phyloP scores from a whole-genome alignment of 805 yeast genomes.

The Alloascoidea hylecoeti region DNA sequence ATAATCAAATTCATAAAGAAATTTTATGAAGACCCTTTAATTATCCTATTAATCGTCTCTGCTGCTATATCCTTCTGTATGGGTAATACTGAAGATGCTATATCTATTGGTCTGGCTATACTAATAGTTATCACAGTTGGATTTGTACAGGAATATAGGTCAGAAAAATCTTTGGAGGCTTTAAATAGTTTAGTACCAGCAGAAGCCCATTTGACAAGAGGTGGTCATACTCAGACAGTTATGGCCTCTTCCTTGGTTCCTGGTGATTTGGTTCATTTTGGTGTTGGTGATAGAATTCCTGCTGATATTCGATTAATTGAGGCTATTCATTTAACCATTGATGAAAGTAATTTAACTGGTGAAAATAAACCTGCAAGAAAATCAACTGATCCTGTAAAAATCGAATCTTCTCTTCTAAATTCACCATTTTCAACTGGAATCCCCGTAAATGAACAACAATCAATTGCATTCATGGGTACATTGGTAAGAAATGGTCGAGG shows the following conservation, averaged over 20 bases:
- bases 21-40: slow-evolving; percentile 85
- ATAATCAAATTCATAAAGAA: slow-evolving; percentile 61
- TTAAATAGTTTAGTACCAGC: slow-evolving; percentile 90
- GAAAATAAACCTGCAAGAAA: slow-evolving; percentile 85
- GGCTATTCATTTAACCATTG: slow-evolving; percentile 70
- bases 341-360: slow-evolving; percentile 92
- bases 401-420: slow-evolving; percentile 12
- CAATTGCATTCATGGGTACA: slow-evolving; percentile 95
- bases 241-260: slow-evolving; percentile 85
- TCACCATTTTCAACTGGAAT: slow-evolving; percentile 19
- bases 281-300: slow-evolving; percentile 92
- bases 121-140: slow-evolving; percentile 93
- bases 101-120: slow-evolving; percentile 87
- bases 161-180: slow-evolving; percentile 90
- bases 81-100: slow-evolving; percentile 95
- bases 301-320: slow-evolving; percentile 81
- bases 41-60: slow-evolving; percentile 76
- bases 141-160: slow-evolving; percentile 91
- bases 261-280: slow-evolving; percentile 83
- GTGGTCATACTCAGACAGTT: slow-evolving; percentile 64
- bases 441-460: slow-evolving; percentile 54
- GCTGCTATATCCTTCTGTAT: slow-evolving; percentile 76
- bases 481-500: slow-evolving; percentile 95
- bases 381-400: slow-evolving; percentile 26
- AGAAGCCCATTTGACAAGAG: slow-evolving; percentile 84